Evolutionary conservation across 345 rosid species (phyloP), one percentile per base, ranked within the genome.

Genomic region (Kernera saxatilis): DNA sequence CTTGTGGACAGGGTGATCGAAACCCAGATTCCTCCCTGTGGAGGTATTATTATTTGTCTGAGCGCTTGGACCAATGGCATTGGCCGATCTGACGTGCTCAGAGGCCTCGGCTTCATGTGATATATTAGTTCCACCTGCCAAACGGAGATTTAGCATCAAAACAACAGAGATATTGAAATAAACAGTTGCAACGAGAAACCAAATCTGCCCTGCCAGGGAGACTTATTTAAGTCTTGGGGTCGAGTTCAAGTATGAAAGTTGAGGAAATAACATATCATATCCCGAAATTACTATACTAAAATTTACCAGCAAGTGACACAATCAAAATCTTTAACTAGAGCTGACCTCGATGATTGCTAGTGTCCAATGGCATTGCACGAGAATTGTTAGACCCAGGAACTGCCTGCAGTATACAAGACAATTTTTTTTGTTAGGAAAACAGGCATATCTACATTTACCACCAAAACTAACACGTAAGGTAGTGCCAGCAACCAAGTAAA

Each of bases 331-430:
- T 17, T 30, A 17, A 8, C 14, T 26, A 22, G 51, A 68, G 74
- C 90, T 77, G 64, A 91, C 97, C 97, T 80, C 78, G 93, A 73
- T 67, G 82, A 67, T 78, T 82, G 52, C 80, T 85, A 71, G 68
- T 45, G 64, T 81, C 87, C 72, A 73, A 29, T 35, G 83, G 84
- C 66, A 78, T 62, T 32, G 78, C 85, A 71, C 73, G 87, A 50
- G 84, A 80, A 81, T 77, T 77, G 79, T 90, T 83, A 57, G 82
- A 85, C 51, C 82, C 95, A 64, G 86, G 81, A 70, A 79, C 72
- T n/a, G 85, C 85, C 97, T 88, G 90, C 46, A 67, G 64, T 22
- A 25, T 11, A 59, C 5, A 62, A n/a, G 41, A 12, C 61, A 66
- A 26, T 26, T 18, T 12, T 33, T 30, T 35, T 74, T 35, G 65